phyloP scores from a whole-genome alignment of 2,329 filamentous ascomycete genomes.

The Magnaporthiopsis poae region DNA sequence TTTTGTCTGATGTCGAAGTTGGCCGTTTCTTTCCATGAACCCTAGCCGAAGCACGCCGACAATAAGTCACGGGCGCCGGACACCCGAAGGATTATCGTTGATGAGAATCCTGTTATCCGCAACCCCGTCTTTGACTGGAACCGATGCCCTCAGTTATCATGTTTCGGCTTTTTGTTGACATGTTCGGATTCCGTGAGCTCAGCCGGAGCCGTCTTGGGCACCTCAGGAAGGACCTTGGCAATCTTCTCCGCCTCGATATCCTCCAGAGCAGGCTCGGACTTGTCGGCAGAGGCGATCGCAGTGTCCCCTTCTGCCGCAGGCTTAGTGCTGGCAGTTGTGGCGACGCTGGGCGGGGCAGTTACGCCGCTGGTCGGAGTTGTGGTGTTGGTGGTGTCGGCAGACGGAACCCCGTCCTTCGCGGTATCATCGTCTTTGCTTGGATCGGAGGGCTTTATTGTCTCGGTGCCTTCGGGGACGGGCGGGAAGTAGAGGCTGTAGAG shows the following conservation, averaged over 20 bases:
- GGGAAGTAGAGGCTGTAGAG: slow-evolving; percentile 20
- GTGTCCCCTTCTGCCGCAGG: background rate
- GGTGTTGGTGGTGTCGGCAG: background rate
- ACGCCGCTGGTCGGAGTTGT: background rate
- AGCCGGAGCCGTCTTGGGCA: slow-evolving; percentile 19
- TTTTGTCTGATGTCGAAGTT: background rate
- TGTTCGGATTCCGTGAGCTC: slow-evolving; percentile 12
- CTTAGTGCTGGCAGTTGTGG: background rate
- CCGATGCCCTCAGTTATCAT: slow-evolving; percentile 2
- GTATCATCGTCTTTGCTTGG: background rate
- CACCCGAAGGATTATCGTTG: background rate
- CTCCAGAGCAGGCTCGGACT: slow-evolving; percentile 8
- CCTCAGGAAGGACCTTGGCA: slow-evolving; percentile 19
- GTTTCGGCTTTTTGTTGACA: slow-evolving; percentile 20
- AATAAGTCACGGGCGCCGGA: background rate
- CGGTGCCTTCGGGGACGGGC: slow-evolving; percentile 14
- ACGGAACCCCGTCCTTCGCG: background rate
- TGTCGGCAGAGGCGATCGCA: background rate
- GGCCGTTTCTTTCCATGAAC: background rate
- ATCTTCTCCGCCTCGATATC: slow-evolving; percentile 17
- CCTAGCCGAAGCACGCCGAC: background rate
- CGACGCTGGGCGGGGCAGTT: background rate
- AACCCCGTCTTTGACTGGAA: background rate
- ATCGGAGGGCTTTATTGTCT: background rate
- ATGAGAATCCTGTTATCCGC: background rate